Evolutionary conservation across 2,329 filamentous ascomycete species (phyloP).

Genomic region (Trichoderma atroviride): DNA sequence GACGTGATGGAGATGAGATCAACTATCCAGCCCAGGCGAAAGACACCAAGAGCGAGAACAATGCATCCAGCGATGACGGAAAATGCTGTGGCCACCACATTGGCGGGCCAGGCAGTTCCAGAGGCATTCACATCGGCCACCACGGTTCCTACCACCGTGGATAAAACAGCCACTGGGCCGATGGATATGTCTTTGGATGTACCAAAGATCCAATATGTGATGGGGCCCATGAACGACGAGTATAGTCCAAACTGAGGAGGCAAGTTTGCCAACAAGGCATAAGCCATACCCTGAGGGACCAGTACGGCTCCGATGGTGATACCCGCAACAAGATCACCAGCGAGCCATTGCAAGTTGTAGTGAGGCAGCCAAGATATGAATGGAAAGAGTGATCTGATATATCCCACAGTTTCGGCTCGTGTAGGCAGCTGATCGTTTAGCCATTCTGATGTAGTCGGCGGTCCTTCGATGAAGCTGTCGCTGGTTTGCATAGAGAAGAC

Average conservation of each 20-base stretch:
- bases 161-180: constrained; percentile 94
- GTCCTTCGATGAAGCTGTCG: constrained; percentile 80
- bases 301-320: constrained; percentile 66
- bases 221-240: constrained; percentile 92
- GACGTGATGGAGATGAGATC: constrained; percentile 90
- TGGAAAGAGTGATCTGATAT: constrained; percentile 76
- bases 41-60: constrained; percentile 75
- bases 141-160: constrained; percentile 83
- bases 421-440: constrained; percentile 65
- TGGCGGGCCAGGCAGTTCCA: constrained; percentile 54
- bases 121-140: constrained; percentile 63
- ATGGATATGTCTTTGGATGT: constrained; percentile 99
- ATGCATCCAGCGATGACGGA: constrained; percentile 78
- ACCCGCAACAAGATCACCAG: constrained; percentile 84
- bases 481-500: constrained; percentile 72
- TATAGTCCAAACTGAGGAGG: constrained; percentile 76
- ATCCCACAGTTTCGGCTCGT: constrained; percentile 56
- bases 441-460: constrained; percentile 76
- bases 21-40: constrained; percentile 85
- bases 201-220: constrained; percentile 97
- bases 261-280: constrained; percentile 82
- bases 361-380: constrained; percentile 85
- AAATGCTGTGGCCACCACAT: constrained; percentile 76
- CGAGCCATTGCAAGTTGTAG: constrained; percentile 89
- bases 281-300: constrained; percentile 97